Evolutionary conservation across 805 yeast genomes (phyloP).

Genomic region (Jamesozyma rosinii): DNA sequence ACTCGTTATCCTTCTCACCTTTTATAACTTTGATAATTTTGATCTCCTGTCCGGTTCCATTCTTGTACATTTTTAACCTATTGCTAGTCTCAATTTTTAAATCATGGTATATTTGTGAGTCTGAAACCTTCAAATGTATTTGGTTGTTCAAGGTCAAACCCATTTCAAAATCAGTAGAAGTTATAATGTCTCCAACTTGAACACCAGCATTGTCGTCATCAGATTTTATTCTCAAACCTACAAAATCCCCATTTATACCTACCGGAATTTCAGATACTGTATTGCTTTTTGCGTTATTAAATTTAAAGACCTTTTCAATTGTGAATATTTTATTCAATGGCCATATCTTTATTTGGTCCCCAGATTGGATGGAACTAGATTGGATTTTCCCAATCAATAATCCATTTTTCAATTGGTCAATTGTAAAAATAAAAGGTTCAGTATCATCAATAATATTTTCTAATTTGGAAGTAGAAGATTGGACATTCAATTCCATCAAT

Average conservation of each 20-base stretch:
- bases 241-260: constrained; percentile 46
- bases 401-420: background rate
- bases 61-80: background rate
- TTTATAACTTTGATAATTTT: constrained; percentile 1
- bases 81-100: background rate
- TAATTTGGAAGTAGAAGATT: background rate
- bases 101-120: background rate
- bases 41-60: background rate
- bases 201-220: background rate
- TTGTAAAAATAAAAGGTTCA: background rate
- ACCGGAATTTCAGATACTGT: constrained; percentile 5
- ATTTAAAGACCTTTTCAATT: constrained; percentile 28
- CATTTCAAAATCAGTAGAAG: background rate
- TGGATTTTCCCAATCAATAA: constrained; percentile 10
- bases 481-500: background rate
- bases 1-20: background rate
- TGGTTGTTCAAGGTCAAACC: background rate
- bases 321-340: constrained; percentile 38
- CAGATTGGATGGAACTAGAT: constrained; percentile 56
- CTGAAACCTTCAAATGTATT: background rate
- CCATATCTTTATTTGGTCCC: constrained; percentile 49
- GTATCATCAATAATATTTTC: background rate
- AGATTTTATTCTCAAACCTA: constrained; percentile 32
- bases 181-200: background rate
- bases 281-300: background rate